phyloP scores from a whole-genome alignment of 169 alveolate species.

The Condylostoma magnum region DNA sequence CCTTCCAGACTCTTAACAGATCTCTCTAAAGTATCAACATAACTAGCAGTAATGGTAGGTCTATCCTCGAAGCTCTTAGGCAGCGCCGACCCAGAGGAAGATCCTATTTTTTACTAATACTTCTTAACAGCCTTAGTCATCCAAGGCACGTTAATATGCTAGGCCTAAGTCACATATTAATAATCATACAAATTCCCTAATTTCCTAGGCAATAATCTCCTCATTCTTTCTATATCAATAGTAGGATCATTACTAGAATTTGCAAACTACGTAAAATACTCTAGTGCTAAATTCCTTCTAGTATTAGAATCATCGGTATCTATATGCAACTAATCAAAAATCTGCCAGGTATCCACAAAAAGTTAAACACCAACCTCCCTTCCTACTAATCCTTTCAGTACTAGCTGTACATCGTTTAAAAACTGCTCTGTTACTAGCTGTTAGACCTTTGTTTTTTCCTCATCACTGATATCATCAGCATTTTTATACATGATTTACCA shows the following conservation, averaged over 20 bases:
- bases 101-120: background rate
- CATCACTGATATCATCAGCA: background rate
- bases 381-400: background rate
- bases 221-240: background rate
- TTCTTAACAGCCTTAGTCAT: background rate
- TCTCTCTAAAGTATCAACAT: too few relatives aligned
- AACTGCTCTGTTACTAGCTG: background rate
- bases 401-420: background rate
- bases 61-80: too few relatives aligned
- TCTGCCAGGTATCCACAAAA: background rate
- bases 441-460: background rate
- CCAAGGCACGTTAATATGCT: conserved; percentile 9
- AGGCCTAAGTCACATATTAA: background rate
- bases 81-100: too few relatives aligned
- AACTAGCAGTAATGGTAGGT: too few relatives aligned
- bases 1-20: too few relatives aligned
- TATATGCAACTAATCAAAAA: background rate
- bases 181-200: background rate
- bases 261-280: background rate
- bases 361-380: background rate
- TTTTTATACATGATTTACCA: conserved; percentile 10
- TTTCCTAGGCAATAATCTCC: background rate
- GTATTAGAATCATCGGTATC: background rate
- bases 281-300: background rate
- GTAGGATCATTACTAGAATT: background rate